Base-by-base conservation (phyloP, 306 rosid genomes). In the Medicago lupulina region DNA sequence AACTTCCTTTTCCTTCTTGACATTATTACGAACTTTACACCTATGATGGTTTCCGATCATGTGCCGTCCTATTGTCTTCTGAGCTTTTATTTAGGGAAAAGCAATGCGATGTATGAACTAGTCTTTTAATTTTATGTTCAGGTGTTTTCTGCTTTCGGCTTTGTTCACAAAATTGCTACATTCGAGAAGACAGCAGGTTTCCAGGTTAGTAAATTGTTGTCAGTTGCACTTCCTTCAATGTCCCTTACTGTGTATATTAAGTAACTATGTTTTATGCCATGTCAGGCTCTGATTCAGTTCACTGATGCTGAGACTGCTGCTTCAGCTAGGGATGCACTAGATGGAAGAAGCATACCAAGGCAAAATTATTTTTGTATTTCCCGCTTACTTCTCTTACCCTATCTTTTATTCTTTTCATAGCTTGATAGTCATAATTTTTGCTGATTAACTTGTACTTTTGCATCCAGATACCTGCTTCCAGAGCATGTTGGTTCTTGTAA, bases 331-430 rank as follows among this genome's bases (percentile, higher is more conserved):
- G 81, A 90, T 63, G 91, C 98, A 36, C 86, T 93, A 71, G 96
- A 93, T 83, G 98, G 96, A 85, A 90, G 98, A 88, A 90, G 98
- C 71, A 93, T 93, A 76, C 98, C 98, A 57, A 90, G 89, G 98
- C 76, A 90, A 83, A 83, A 36, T 54, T 70, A 34, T 61, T 74
- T 67, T 75, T 75, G 51, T 9, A 14, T 44, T 81, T 78, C 28
- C 44, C 16, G 21, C 15, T 31, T 50, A 49, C 50, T 67, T 63
- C 8, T 57, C 18, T 25, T n/a, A 14, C 38, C 36, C 9, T 67
- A 75, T 74, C 46, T 43, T 2, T 50, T 46, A 18, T 55, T 68
- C 38, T 71, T 25, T 40, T 65, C 81, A 49, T 65, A 74, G 69
- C 38, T 34, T 21, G 67, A 38, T 47, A 76, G 18, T 50, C 28